These are phyloP conservation scores for Nannochloris sp. DNA, from an alignment of 139 green algal species.

Conservation along the genomic window DNA sequence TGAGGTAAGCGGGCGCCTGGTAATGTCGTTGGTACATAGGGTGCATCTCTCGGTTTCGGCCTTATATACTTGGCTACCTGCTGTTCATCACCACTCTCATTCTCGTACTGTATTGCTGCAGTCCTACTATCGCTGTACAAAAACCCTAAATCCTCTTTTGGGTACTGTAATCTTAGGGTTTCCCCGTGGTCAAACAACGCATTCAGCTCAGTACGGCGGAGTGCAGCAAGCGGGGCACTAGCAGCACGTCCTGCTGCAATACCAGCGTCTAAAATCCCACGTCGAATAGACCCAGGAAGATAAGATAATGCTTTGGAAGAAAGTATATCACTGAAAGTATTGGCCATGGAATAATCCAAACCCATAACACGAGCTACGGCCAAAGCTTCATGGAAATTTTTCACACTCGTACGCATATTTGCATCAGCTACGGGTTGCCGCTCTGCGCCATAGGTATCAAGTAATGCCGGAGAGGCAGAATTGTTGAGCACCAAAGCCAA, in stretches of 20 bases:
- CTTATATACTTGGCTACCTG: not conserved
- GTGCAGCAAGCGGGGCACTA: conserved; percentile 11
- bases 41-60: conserved; percentile 13
- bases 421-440: conserved; percentile 58
- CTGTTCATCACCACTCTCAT: not conserved
- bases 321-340: conserved; percentile 40
- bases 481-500: conserved; percentile 63
- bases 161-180: conserved; percentile 84
- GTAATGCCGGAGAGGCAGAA: conserved; percentile 26
- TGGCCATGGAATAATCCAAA: conserved; percentile 62
- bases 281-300: conserved; percentile 1
- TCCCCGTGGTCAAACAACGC: conserved; percentile 53
- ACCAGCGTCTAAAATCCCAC: conserved; percentile 19
- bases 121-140: conserved; percentile 46
- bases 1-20: conserved; percentile 62
- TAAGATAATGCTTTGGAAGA: conserved; percentile 1
- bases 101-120: not conserved
- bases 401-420: conserved; percentile 77
- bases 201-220: conserved; percentile 28
- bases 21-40: conserved; percentile 37
- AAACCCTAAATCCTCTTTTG: conserved; percentile 84
- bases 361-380: conserved; percentile 66
- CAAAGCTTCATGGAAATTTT: conserved; percentile 85
- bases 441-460: conserved; percentile 74
- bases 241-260: conserved; percentile 34